These are phyloP conservation scores for Termitomyces bulborhizus DNA, from an alignment of 768 basidiomycete species.

Conservation along the genomic window DNA sequence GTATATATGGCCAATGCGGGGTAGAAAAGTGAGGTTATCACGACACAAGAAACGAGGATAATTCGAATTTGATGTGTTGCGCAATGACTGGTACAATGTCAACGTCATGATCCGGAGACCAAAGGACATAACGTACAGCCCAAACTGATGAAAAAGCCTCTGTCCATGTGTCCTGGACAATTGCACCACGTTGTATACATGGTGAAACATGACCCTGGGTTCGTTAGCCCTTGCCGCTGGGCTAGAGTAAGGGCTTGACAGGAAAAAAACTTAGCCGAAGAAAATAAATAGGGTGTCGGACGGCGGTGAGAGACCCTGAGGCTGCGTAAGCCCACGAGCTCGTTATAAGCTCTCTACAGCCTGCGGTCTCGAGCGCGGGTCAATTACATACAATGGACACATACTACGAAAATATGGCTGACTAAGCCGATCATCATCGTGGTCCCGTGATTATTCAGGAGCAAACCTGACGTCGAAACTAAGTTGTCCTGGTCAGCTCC, in stretches of 20 bases:
- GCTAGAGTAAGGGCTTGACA: not conserved
- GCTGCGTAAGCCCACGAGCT: not conserved
- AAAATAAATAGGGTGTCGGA: constrained; percentile 11
- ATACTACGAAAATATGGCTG: constrained; percentile 2
- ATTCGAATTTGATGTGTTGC: constrained; percentile 88
- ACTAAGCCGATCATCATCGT: constrained; percentile 8
- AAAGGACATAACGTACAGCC: constrained; percentile 48
- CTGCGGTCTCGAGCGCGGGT: not conserved
- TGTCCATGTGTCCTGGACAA: constrained; percentile 36
- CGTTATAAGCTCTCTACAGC: constrained; percentile 1
- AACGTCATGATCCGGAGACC: not conserved
- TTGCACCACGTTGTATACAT: constrained; percentile 21
- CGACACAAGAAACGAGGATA: constrained; percentile 80
- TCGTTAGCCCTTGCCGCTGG: not conserved
- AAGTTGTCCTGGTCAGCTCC: constrained; percentile 3
- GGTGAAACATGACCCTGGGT: constrained; percentile 16
- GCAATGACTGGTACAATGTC: constrained; percentile 54
- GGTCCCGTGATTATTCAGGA: constrained; percentile 7
- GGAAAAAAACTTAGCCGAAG: not conserved
- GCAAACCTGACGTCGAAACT: not conserved
- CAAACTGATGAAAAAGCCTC: constrained; percentile 65
- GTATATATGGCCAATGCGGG: constrained; percentile 86
- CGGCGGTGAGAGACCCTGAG: not conserved
- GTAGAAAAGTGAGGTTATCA: constrained; percentile 85
- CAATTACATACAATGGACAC: not conserved